A percentile compares a stretch with the other conserved stretches of the same genome.
Conservation (phyloP, 2,329 filamentous ascomycete genomes). For the Aureobasidium sp. region DNA sequence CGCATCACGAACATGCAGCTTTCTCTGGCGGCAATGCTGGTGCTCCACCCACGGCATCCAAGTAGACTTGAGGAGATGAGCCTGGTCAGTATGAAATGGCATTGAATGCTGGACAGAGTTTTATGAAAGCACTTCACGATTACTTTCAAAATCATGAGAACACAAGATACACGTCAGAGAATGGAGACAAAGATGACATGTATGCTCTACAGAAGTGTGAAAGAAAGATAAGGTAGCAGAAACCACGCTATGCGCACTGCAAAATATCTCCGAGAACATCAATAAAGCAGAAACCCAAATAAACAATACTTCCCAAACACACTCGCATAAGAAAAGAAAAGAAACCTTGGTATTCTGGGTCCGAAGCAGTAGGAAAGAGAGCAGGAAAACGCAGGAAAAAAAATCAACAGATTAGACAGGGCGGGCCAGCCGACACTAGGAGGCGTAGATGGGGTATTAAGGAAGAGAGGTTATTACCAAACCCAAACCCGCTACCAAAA, state of each 20-base stretch:
- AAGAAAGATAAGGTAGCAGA: neutral
- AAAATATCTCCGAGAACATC: conserved; percentile 4
- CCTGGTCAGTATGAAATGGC: neutral
- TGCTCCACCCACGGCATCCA: neutral
- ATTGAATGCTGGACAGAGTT: neutral
- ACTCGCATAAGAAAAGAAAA: neutral
- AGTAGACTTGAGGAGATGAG: too few relatives aligned
- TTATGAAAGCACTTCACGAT: neutral
- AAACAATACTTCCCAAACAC: conserved; percentile 4
- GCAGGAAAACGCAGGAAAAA: conserved; percentile 14
- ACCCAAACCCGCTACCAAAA: neutral
- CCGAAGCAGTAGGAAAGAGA: conserved; percentile 22
- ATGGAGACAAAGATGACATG: neutral
- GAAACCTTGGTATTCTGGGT: conserved; percentile 25
- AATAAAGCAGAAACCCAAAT: neutral
- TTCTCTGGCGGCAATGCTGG: conserved; percentile 30
- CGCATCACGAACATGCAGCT: conserved; percentile 78
- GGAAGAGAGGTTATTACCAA: conserved; percentile 14
- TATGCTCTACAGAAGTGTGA: conserved; percentile 2
- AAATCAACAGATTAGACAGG: conserved; percentile 21
- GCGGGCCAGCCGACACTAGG: conserved; percentile 27
- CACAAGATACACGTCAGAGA: neutral
- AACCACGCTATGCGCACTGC: conserved; percentile 17
- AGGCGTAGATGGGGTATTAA: conserved; percentile 12
- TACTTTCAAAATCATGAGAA: neutral